phyloP scores from a whole-genome alignment of 2,329 filamentous ascomycete genomes.

The Ceratocystis colombiana region DNA sequence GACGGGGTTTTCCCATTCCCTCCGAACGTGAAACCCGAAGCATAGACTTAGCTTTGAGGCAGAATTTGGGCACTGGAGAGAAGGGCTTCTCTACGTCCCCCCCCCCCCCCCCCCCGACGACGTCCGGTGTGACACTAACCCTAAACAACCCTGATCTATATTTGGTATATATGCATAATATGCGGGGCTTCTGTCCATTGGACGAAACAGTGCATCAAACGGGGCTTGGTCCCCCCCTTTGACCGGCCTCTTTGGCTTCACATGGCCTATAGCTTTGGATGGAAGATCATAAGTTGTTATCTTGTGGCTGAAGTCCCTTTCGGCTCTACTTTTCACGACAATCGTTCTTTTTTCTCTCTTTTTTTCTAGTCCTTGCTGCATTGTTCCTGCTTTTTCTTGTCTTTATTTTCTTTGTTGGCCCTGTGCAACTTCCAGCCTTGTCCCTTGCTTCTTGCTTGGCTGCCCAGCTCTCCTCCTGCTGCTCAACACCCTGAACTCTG shows the following conservation, averaged over 20 bases:
- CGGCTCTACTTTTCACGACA: not conserved
- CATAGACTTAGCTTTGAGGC: too few relatives aligned
- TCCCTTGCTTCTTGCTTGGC: not conserved
- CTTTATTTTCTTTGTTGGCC: not conserved
- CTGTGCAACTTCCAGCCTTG: not conserved
- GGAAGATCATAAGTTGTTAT: conserved; percentile 5
- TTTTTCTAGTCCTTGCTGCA: not conserved
- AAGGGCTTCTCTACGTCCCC: too few relatives aligned
- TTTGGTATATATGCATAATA: conserved; percentile 5
- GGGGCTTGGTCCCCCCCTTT: not conserved
- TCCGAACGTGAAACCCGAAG: too few relatives aligned
- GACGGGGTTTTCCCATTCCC: too few relatives aligned
- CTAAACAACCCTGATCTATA: not conserved
- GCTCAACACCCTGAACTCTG: conserved; percentile 4
- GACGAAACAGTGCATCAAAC: conserved; percentile 12
- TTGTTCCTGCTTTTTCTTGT: not conserved
- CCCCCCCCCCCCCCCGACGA: too few relatives aligned
- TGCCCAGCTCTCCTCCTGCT: not conserved
- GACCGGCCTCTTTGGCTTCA: not conserved
- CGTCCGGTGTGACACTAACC: not conserved
- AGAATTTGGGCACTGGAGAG: too few relatives aligned
- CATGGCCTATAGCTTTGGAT: not conserved
- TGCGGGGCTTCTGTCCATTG: conserved; percentile 11
- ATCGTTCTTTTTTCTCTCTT: not conserved
- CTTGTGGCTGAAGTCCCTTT: not conserved